These are phyloP conservation scores for Excoecaria cochinchinensis DNA, from an alignment of 345 rosid species.

Conservation along the genomic window DNA sequence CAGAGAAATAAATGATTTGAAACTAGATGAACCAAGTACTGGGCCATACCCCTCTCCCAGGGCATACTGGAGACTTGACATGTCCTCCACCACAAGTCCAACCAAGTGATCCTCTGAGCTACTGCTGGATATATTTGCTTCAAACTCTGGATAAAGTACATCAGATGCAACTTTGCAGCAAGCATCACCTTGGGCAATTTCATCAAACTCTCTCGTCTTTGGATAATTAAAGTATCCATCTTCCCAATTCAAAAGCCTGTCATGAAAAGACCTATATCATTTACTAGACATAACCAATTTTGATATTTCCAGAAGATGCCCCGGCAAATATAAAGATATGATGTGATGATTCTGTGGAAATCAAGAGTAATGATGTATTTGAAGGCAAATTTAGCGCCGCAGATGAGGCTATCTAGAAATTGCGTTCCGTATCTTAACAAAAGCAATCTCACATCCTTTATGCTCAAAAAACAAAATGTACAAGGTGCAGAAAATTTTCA, in stretches of 20 bases:
- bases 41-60: slow-evolving; percentile 57
- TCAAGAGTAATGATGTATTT: neutral
- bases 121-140: slow-evolving; percentile 12
- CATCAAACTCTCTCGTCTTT: slow-evolving; percentile 30
- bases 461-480: neutral
- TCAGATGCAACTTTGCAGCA: slow-evolving; percentile 22
- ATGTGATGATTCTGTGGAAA: neutral
- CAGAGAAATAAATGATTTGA: neutral
- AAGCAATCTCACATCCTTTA: neutral
- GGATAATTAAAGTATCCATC: slow-evolving; percentile 48
- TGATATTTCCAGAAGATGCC: neutral
- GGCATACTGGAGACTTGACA: slow-evolving; percentile 40
- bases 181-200: slow-evolving; percentile 15
- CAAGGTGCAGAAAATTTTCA: neutral
- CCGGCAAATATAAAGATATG: neutral
- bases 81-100: slow-evolving; percentile 34
- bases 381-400: neutral
- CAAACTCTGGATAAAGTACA: slow-evolving; percentile 21
- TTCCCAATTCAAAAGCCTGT: slow-evolving; percentile 62
- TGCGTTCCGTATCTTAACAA: neutral
- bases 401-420: neutral
- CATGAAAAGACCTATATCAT: neutral
- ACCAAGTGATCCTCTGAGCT: slow-evolving; percentile 31
- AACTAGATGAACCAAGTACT: slow-evolving; percentile 14
- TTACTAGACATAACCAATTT: neutral